phyloP scores from a whole-genome alignment of 805 yeast species.

The Monosporozyma unispora region DNA sequence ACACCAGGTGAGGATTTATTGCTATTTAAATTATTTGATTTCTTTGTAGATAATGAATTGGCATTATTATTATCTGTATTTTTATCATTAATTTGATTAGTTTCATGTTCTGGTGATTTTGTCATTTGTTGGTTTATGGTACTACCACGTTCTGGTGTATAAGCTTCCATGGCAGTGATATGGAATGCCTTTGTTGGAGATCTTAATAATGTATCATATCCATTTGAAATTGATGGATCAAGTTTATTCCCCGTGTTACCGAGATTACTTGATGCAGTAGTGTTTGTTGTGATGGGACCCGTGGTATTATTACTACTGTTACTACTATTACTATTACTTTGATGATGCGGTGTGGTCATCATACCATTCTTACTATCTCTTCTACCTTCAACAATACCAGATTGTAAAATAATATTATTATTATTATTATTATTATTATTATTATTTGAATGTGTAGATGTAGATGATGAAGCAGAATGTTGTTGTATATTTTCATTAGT shows the following conservation, averaged over 20 bases:
- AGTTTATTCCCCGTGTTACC: too few relatives aligned
- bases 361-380: neutral
- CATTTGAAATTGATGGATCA: constrained; percentile 7
- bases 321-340: constrained; percentile 10
- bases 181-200: constrained; percentile 38
- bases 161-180: constrained; percentile 49
- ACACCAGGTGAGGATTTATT: constrained; percentile 67
- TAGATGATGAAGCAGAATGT: neutral
- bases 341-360: neutral
- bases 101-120: constrained; percentile 18
- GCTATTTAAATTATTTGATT: constrained; percentile 5
- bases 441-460: neutral
- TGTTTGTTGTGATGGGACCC: neutral
- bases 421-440: too few relatives aligned
- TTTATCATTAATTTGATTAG: constrained; percentile 5
- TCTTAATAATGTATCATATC: constrained; percentile 19
- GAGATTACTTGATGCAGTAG: neutral
- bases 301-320: neutral
- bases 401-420: too few relatives aligned
- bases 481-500: neutral
- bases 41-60: neutral
- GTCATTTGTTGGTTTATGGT: constrained; percentile 10
- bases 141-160: constrained; percentile 54
- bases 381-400: neutral
- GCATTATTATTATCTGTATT: neutral